These are phyloP conservation scores for Irpex sp. DNA, from an alignment of 1,284 basidiomycete species.

Conservation along the genomic window DNA sequence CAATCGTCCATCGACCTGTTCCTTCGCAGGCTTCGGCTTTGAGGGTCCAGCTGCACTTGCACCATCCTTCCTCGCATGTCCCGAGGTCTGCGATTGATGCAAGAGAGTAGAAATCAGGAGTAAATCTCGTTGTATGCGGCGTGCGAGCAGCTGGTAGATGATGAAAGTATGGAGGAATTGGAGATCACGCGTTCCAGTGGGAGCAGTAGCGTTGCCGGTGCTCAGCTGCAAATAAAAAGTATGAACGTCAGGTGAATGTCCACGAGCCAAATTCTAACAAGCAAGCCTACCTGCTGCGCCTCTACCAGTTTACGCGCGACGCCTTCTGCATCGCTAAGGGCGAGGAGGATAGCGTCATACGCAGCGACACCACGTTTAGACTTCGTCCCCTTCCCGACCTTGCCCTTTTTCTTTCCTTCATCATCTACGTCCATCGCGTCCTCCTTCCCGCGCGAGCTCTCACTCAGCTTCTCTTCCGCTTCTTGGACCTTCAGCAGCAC, in stretches of 20 bases:
- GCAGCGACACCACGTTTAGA: conserved; percentile 74
- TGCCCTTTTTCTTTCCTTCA: conserved; percentile 31
- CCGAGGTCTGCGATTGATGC: conserved; percentile 34
- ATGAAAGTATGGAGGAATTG: conserved; percentile 85
- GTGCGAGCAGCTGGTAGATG: conserved; percentile 80
- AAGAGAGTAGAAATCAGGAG: conserved; percentile 73
- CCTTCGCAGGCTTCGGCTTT: conserved; percentile 36
- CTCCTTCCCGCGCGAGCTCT: conserved; percentile 25
- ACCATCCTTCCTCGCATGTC: conserved; percentile 18
- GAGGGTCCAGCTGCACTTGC: conserved; percentile 21
- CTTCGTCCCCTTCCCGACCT: conserved; percentile 36
- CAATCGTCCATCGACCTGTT: conserved; percentile 60
- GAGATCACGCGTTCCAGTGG: conserved; percentile 61
- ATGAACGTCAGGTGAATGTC: background rate
- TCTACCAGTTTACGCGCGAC: conserved; percentile 77
- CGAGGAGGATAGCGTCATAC: conserved; percentile 80
- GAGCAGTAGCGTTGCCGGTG: conserved; percentile 32
- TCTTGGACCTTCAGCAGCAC: conserved; percentile 82
- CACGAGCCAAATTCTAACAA: background rate
- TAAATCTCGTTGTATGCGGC: conserved; percentile 85
- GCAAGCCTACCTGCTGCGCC: conserved; percentile 64
- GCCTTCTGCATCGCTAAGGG: conserved; percentile 85
- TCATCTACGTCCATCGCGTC: conserved; percentile 24
- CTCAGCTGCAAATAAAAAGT: conserved; percentile 32
- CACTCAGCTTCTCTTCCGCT: conserved; percentile 56